Evolutionary conservation across 192 early-diverging fungal species (phyloP), one percentile per base, ranked within the genome.

Genomic region (Coemansia sp.): DNA sequence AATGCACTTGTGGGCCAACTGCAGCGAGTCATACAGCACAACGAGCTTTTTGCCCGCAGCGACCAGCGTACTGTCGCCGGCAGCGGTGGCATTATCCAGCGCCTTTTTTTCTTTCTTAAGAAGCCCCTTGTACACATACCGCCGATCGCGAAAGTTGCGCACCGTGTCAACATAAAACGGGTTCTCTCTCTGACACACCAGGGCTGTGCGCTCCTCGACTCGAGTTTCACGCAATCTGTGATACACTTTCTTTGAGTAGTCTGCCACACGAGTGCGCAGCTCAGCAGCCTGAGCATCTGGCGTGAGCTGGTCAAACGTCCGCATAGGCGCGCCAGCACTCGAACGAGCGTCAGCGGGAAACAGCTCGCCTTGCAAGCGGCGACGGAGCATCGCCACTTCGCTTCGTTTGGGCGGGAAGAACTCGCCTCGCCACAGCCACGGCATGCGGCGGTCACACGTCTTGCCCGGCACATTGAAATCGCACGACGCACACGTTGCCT

Each of bases 111-210:
- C 93, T 47, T 82, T 89, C 78, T 99, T 99, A 47, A 90, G 88
- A 50, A 94, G 62, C 16, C 90, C 92, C 70, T 99, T 99, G 84
- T 99, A 99, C 64, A 95, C 94, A 68, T 99, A 99, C 11, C 97
- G 88, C 26, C 94, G 91, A 80, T 99, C 97, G 71, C 97, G 93
- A 71, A 99, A 99, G 39, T 85, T 89, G 38, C 92, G 83, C 54
- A 99, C 97, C 11, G 97, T 99, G 56, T 99, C 90, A 51, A 99
- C 88, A 66, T 99, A 99, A 73, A 99, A 99, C 16, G 97, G 93
- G 61, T 98, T 93, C 66, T 99, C 97, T 27, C 97, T 75, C 76
- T 99, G 97, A 79, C 97, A 99, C 37, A 99, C 89, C 43, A 97
- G 88, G 10, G 92, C 89, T 80, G 95, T 89, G 51, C 91, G 87